Percentiles rank a stretch among this genome's conserved stretches.
phyloP scores from a whole-genome alignment of 2,329 filamentous ascomycete genomes.

The Verticillium klebahnii region DNA sequence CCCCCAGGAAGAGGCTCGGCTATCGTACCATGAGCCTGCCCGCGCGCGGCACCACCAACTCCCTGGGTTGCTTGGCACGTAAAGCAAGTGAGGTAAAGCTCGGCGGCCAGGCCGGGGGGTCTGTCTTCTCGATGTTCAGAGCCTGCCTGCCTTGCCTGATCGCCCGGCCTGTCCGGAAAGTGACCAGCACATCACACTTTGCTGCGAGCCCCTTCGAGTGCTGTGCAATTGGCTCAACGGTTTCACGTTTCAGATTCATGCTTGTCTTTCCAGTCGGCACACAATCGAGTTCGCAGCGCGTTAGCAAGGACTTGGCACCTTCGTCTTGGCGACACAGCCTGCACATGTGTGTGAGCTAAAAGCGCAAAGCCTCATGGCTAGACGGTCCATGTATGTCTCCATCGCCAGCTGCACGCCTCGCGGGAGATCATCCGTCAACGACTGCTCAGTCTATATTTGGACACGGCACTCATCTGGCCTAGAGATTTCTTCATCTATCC shows the following conservation, averaged over 20 bases:
- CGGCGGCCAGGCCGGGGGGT: neutral
- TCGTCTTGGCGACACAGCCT: neutral
- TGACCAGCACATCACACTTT: neutral
- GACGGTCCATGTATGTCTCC: neutral
- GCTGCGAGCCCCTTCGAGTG: neutral
- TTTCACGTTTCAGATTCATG: neutral
- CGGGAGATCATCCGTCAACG: neutral
- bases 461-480: neutral
- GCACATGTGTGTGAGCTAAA: neutral
- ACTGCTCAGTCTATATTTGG: neutral
- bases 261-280: neutral
- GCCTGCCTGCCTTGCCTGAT: neutral
- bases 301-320: neutral
- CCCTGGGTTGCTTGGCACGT: neutral
- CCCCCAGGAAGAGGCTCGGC: neutral
- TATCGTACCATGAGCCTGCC: neutral
- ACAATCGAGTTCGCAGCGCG: neutral
- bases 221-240: neutral
- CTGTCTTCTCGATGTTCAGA: neutral
- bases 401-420: neutral
- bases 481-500: neutral
- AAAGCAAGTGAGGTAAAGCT: neutral
- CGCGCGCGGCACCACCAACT: neutral
- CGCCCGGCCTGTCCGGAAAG: neutral
- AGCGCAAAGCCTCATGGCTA: neutral